Evolutionary conservation across 2,329 filamentous ascomycete genomes (phyloP), one percentile per base, ranked within the genome.

Genomic region (Xylaria sp.): DNA sequence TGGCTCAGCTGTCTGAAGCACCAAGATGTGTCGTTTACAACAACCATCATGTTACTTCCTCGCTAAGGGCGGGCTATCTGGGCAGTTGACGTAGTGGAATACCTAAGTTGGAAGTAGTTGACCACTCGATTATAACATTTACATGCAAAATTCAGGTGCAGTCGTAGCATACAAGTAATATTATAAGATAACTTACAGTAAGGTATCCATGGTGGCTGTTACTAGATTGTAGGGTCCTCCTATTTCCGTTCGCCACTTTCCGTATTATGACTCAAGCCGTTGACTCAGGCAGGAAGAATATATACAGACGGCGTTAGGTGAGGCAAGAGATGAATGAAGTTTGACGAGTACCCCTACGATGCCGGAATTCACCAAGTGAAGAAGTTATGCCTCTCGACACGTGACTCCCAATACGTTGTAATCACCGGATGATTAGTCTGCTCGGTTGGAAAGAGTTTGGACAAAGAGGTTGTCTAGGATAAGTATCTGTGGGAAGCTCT

Each of bases 151-250:
- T 50, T 49, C 63, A 59, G 49, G 23, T 51, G 38, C 38, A 63
- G 60, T 31, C 9, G 58, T 53, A 50, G 57, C 56, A 47, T 64
- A 58, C n/a, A 60, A 62, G 57, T 45, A 65, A 63, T 46, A 57
- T 57, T 40, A 61, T 62, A 65, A 21, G 57, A 31, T 31, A 9
- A 84, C 85, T 77, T 80, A 87, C 84, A 88, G 78, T 71, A 88
- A 75, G 62, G 86, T 88, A 75, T 88, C 86, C 86, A 88, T 88
- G 58, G 57, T 72, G 69, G 54, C 33, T 14, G 46, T 43, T 17
- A 25, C 33, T 25, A 31, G 17, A 9, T 50, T 23, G 21, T 11
- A 40, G 21, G 38, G 14, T 21, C 11, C 46, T 45, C 5, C 42
- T 42, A 38, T 66, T 58, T 53, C 38, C 45, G 25, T 40, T 31